Evolutionary conservation across 129 eudicot species (phyloP).

Genomic region (Smallanthus sonchifolius): DNA sequence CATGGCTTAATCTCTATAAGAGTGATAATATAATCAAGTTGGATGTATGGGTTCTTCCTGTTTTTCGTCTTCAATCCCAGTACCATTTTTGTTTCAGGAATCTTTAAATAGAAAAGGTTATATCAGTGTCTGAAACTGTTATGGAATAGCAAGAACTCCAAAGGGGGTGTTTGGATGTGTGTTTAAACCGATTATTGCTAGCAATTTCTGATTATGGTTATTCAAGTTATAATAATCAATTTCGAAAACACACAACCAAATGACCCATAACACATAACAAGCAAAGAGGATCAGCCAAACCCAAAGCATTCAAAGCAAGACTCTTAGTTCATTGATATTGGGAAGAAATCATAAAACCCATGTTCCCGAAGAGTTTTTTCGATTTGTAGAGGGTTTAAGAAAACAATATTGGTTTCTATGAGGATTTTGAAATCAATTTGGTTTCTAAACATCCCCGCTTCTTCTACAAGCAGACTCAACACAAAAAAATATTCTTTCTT

Average conservation of each 20-base stretch:
- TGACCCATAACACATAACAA: background rate
- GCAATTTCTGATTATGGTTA: background rate
- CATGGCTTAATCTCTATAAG: constrained; percentile 86
- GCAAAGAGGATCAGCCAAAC: background rate
- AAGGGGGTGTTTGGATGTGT: background rate
- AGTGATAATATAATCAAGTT: constrained; percentile 57
- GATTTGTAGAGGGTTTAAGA: too few species aligned
- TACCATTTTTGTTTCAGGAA: constrained; percentile 42
- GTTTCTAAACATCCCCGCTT: too few species aligned
- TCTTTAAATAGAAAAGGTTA: background rate
- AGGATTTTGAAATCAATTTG: too few species aligned
- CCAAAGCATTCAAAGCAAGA: background rate
- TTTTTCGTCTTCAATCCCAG: constrained; percentile 47
- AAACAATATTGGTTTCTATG: too few species aligned
- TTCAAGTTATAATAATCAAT: background rate
- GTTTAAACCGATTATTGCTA: background rate
- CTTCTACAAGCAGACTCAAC: too few species aligned
- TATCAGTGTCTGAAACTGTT: background rate
- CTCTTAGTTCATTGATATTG: background rate
- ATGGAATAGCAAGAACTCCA: background rate
- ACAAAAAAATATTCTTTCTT: too few species aligned
- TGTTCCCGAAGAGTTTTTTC: background rate
- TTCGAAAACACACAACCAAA: background rate
- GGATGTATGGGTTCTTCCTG: constrained; percentile 47
- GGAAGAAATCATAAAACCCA: background rate